Conservation (phyloP, 257 asterid species). For the Nicotiana noctiflora region DNA sequence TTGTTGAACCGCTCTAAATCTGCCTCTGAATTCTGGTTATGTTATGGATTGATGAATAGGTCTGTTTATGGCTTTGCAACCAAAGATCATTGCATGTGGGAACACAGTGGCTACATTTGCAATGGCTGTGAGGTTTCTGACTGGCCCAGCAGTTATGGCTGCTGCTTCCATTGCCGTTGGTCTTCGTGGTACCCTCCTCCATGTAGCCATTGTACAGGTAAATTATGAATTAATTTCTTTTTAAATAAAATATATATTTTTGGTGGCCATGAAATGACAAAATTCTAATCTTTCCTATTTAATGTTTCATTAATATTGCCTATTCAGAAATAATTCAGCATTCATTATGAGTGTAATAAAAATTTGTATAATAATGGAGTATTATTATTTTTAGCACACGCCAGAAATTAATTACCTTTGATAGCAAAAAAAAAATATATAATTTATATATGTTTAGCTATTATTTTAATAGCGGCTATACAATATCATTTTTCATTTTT, state of each 20-base stretch:
- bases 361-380: not conserved
- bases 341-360: not conserved
- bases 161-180: constrained; percentile 91
- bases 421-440: too few relatives aligned
- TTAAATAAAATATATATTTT: not conserved
- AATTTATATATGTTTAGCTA: too few relatives aligned
- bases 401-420: too few relatives aligned
- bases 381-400: too few relatives aligned
- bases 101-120: constrained; percentile 86
- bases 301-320: not conserved
- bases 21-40: not conserved
- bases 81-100: constrained; percentile 95
- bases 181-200: constrained; percentile 92
- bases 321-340: not conserved
- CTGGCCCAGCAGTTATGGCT: constrained; percentile 99
- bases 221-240: not conserved
- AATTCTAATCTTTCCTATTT: not conserved
- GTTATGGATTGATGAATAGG: constrained; percentile 37
- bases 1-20: too few relatives aligned
- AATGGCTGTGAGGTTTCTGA: constrained; percentile 93
- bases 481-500: too few relatives aligned
- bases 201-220: constrained; percentile 89
- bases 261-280: not conserved
- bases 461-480: too few relatives aligned
- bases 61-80: constrained; percentile 97